Conservation (phyloP, 108 stramenopile species). For the Nannochloropsis granulata region DNA sequence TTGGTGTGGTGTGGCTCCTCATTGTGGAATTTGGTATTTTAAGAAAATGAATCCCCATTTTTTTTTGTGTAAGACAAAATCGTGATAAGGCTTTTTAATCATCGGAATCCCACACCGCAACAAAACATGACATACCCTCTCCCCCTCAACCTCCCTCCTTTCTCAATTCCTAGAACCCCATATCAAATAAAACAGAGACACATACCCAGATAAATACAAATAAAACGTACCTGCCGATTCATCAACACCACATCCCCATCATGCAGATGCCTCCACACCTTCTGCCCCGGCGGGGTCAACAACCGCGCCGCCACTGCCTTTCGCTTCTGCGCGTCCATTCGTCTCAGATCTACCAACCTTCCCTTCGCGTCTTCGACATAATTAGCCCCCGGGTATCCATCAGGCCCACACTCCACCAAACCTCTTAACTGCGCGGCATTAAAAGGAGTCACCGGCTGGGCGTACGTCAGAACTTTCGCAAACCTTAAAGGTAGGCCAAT, state of each 20-base stretch:
- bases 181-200: too few species aligned
- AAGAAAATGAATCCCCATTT: neutral
- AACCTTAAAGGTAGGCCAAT: slow-evolving; percentile 93
- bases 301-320: slow-evolving; percentile 66
- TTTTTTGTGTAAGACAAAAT: neutral
- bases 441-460: slow-evolving; percentile 78
- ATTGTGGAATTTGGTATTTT: neutral
- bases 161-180: too few species aligned
- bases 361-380: slow-evolving; percentile 78
- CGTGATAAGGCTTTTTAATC: neutral
- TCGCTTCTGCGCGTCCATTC: slow-evolving; percentile 52
- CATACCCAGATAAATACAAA: too few species aligned
- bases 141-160: too few species aligned
- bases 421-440: slow-evolving; percentile 74
- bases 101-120: neutral
- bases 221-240: slow-evolving; percentile 60
- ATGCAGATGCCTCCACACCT: slow-evolving; percentile 82
- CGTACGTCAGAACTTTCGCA: slow-evolving; percentile 78
- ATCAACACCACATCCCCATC: slow-evolving; percentile 92
- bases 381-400: slow-evolving; percentile 82
- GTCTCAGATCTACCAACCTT: slow-evolving; percentile 55
- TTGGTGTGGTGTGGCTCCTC: neutral
- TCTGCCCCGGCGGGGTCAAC: slow-evolving; percentile 41
- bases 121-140: too few species aligned
- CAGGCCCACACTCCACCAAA: slow-evolving; percentile 69